These are phyloP conservation scores for Camellia granthamiana DNA, from an alignment of 148 eudicot species.

Conservation along the genomic window DNA sequence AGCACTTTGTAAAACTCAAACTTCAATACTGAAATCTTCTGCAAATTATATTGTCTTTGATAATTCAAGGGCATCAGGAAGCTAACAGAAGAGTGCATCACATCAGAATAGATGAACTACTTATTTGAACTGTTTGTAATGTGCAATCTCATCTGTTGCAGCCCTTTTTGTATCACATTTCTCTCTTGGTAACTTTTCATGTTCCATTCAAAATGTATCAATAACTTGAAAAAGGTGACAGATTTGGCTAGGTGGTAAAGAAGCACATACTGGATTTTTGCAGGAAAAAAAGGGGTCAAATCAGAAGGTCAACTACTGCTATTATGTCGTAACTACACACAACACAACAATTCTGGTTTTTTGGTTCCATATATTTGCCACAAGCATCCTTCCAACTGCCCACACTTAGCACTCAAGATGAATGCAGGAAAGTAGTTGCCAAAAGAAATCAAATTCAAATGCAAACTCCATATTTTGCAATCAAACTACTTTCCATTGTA, in stretches of 20 bases:
- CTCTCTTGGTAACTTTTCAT: neutral
- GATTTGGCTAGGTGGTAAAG: neutral
- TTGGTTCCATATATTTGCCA: neutral
- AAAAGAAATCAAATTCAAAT: neutral
- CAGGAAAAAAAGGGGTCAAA: neutral
- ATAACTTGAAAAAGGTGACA: neutral
- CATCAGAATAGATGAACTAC: neutral
- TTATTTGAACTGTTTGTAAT: neutral
- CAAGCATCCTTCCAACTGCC: slow-evolving; percentile 1
- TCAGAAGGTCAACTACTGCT: neutral
- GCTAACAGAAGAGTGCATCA: neutral
- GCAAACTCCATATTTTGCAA: neutral
- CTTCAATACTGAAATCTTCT: too few species aligned
- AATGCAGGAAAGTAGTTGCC: neutral
- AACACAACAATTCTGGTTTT: neutral
- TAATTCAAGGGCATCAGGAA: neutral
- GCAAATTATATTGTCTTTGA: neutral
- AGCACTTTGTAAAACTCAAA: neutral
- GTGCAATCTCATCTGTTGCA: neutral
- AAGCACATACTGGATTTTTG: neutral
- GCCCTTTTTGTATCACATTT: neutral
- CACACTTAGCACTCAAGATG: neutral
- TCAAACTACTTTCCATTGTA: neutral
- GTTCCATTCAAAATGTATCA: neutral
- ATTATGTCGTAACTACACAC: neutral